phyloP scores from a whole-genome alignment of 306 rosid genomes.

The Prosopis cineraria region DNA sequence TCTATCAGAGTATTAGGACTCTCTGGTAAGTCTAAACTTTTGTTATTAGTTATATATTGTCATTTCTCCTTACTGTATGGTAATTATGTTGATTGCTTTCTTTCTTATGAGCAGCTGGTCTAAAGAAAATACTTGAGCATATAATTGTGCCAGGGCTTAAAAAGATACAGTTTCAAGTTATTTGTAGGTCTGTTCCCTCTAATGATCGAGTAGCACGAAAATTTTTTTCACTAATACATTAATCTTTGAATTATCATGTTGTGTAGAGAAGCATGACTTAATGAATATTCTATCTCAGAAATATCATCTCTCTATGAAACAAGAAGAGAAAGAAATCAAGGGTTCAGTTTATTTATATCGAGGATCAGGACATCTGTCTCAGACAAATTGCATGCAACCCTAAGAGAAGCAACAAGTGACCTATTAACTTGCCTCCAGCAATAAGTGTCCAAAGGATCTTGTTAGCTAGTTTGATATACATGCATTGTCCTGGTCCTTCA shows the following conservation, averaged over 20 bases:
- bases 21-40: conserved; percentile 40
- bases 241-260: neutral
- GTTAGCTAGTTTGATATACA: neutral
- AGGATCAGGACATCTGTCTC: neutral
- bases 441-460: neutral
- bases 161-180: conserved; percentile 39
- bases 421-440: neutral
- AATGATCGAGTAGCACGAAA: neutral
- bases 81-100: conserved; percentile 5
- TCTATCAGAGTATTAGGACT: conserved; percentile 35
- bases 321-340: neutral
- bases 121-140: conserved; percentile 41
- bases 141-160: conserved; percentile 49
- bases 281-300: conserved; percentile 19
- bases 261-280: neutral
- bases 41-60: conserved; percentile 5
- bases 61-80: neutral
- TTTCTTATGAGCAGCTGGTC: conserved; percentile 45
- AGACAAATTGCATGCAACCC: neutral
- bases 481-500: conserved; percentile 11
- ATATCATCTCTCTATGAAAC: neutral
- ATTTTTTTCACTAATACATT: neutral
- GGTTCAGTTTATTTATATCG: neutral
- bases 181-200: conserved; percentile 46
- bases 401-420: neutral